Conservation (phyloP, 164 flowering plant species). For the Magnolia changhungtana region DNA sequence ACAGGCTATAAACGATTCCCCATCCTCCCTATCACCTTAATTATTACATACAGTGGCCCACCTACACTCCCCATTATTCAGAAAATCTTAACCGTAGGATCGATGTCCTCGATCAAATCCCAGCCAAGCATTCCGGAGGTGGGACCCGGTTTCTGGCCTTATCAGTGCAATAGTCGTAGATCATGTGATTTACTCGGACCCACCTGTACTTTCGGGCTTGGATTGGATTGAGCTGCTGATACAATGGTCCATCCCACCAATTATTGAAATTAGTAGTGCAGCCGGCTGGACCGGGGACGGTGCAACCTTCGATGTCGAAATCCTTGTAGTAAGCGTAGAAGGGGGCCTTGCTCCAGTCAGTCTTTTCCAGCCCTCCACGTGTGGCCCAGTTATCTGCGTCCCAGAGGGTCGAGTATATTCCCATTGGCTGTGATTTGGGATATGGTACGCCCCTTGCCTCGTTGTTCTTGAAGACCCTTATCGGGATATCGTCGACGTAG, state of each 20-base stretch:
- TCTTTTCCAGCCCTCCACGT: conserved; percentile 25
- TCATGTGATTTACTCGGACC: conserved; percentile 24
- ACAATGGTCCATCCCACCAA: conserved; percentile 19
- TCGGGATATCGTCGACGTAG: conserved; percentile 20
- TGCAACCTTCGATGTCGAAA: conserved; percentile 21
- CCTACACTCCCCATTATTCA: not conserved
- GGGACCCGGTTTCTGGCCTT: conserved; percentile 10
- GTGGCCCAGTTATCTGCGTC: conserved; percentile 24
- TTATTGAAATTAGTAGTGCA: conserved; percentile 11
- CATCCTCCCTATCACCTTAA: not conserved
- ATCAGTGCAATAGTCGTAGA: conserved; percentile 26
- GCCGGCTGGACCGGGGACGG: conserved; percentile 5
- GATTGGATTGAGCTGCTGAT: conserved; percentile 10
- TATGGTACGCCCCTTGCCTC: conserved; percentile 18
- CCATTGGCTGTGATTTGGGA: conserved; percentile 23
- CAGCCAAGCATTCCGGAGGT: conserved; percentile 21
- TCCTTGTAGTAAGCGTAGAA: conserved; percentile 19
- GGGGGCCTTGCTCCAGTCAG: conserved; percentile 23
- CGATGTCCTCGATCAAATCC: conserved; percentile 4
- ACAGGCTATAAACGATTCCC: not conserved
- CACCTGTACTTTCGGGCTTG: conserved; percentile 22
- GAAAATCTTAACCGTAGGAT: not conserved
- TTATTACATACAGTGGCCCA: not conserved
- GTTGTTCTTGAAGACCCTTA: conserved; percentile 27
- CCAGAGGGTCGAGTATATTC: conserved; percentile 19